Percentiles rank a stretch among this genome's conserved stretches.
phyloP scores from a whole-genome alignment of 192 early-diverging fungal genomes.

The Backusella mclennaniae region DNA sequence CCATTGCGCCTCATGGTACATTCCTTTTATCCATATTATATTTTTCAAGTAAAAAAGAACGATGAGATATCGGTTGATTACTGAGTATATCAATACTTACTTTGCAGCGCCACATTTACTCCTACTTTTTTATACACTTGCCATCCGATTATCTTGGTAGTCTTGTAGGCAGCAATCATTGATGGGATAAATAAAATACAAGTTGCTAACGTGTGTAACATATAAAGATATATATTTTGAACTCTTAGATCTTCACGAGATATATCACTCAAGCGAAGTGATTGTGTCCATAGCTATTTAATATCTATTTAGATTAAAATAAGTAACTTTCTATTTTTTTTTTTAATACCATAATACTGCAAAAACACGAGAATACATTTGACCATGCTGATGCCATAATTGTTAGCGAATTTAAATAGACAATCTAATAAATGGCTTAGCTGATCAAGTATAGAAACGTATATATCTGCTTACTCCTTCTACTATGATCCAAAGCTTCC shows the following conservation, averaged over 20 bases:
- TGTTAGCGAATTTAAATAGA: neutral
- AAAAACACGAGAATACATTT: neutral
- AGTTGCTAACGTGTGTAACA: neutral
- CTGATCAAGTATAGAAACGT: neutral
- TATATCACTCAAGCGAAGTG: neutral
- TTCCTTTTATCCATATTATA: neutral
- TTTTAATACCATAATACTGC: neutral
- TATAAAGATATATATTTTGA: neutral
- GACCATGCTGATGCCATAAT: slow-evolving; percentile 8
- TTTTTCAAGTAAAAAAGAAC: neutral
- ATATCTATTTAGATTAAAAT: neutral
- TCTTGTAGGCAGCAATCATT: neutral
- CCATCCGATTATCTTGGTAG: neutral
- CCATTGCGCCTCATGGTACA: slow-evolving; percentile 11
- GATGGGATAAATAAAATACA: neutral
- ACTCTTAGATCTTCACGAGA: neutral
- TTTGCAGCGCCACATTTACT: neutral
- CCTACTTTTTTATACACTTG: slow-evolving; percentile 9
- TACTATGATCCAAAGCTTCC: slow-evolving; percentile 6
- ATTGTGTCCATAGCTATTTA: neutral
- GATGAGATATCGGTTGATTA: neutral
- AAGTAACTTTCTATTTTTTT: neutral
- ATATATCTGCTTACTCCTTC: neutral
- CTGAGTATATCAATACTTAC: neutral
- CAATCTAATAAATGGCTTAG: neutral